Conservation (phyloP, 495 filamentous ascomycete species). For the Neurospora terricola region DNA sequence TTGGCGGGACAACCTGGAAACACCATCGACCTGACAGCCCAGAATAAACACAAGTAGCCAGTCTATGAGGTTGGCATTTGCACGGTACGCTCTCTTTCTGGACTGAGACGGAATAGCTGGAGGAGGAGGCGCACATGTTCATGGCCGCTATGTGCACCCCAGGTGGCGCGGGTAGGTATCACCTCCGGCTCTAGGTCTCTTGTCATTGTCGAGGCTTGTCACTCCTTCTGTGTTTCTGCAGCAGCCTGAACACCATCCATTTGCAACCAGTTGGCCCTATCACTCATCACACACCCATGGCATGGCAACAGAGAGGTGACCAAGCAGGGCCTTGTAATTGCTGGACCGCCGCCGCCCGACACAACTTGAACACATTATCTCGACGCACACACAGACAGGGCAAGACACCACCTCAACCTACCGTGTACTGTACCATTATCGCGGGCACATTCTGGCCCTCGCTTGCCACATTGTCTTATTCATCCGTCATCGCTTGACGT, state of each 20-base stretch:
- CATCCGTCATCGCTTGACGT: neutral
- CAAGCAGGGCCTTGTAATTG: neutral
- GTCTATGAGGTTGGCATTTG: neutral
- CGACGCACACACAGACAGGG: neutral
- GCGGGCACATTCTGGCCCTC: neutral
- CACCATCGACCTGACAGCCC: neutral
- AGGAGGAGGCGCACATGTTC: neutral
- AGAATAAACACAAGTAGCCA: neutral
- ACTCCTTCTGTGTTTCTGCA: neutral
- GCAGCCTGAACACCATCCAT: neutral
- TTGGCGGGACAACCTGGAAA: neutral
- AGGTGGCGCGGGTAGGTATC: neutral
- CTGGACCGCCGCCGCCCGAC: neutral
- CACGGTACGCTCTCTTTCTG: neutral
- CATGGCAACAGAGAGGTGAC: neutral
- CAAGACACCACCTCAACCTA: neutral
- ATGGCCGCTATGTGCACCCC: neutral
- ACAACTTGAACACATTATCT: neutral
- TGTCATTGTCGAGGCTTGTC: neutral
- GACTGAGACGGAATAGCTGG: neutral
- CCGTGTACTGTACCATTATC: neutral
- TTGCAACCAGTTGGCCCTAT: neutral
- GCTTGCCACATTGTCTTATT: neutral
- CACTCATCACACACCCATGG: neutral
- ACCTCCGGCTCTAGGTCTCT: neutral